Evolutionary conservation across 225 moss, liverwort and hornwort species (phyloP), one percentile per base, ranked within the genome.

Genomic region (Polytrichum commune): DNA sequence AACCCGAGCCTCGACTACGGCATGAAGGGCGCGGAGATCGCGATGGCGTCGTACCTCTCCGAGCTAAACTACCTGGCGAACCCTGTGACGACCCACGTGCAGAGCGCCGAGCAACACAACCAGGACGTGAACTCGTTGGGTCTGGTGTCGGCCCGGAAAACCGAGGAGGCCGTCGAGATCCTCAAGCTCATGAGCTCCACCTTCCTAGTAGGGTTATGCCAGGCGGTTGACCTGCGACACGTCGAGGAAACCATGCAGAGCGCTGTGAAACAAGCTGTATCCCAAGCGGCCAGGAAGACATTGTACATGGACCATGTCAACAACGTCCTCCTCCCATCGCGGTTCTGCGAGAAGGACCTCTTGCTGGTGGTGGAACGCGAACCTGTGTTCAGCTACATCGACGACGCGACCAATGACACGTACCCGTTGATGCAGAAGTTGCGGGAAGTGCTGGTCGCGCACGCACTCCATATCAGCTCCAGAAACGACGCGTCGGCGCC

Each of bases 391-490:
- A 65, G 64, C 1, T 79, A 79, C 69, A 75, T 75, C 4, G 79
- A 79, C 22, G 79, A 79, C 60, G 64, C 70, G 5, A 58, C 74
- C 13, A 75, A 58, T 23, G 9, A 46, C 19, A 55, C 70, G 2
- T 75, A 79, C 60, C 79, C 79, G 5, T 26, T 79, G 26, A 78
- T 74, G 78, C 53, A 78, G 26, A 78, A 73, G 33, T 26, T 78
- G 55, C 53, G 74, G 18, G 53, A 79, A 53, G 79, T 65, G 8
- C 25, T 74, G 19, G 53, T 73, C 10, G 13, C 20, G 19, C 32
- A 64, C 18, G 68, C 68, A 3, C 29, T 79, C 28, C 7, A 66
- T 19, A 65, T 76, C 5, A 55, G 69, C 29, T 29, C 28, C 4
- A 27, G 7, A 16, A 64, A 55, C 16, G 66, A 60, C 27, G 53